Percentiles rank a stretch among this genome's conserved stretches.
phyloP scores from a whole-genome alignment of 2,329 filamentous ascomycete genomes.

The Epicoccum sorghinum region DNA sequence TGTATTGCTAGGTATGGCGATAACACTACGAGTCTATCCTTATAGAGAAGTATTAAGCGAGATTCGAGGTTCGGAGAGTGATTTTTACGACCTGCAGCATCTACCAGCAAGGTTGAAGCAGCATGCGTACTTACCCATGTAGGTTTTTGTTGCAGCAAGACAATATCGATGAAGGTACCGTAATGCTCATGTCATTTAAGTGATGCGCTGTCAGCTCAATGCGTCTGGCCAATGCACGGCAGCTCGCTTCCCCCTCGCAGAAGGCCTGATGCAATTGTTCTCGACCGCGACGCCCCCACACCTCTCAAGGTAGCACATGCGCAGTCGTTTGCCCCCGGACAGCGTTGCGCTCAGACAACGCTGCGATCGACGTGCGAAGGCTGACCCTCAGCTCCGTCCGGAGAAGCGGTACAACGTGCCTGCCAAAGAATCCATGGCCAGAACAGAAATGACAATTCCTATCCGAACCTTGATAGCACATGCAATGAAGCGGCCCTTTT shows the following conservation, averaged over 20 bases:
- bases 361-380: constrained; percentile 1
- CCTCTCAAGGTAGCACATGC: background rate
- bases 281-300: constrained; percentile 7
- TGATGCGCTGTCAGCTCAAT: background rate
- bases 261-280: background rate
- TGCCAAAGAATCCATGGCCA: background rate
- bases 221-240: background rate
- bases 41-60: too few relatives aligned
- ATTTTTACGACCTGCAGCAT: too few relatives aligned
- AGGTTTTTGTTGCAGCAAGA: background rate
- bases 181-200: background rate
- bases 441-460: background rate
- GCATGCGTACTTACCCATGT: too few relatives aligned
- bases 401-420: background rate
- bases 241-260: constrained; percentile 8
- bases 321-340: background rate
- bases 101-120: too few relatives aligned
- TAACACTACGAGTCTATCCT: too few relatives aligned
- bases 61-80: too few relatives aligned
- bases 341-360: constrained; percentile 3
- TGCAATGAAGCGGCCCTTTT: constrained; percentile 3
- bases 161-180: background rate
- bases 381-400: constrained; percentile 1
- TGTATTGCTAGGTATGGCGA: too few relatives aligned
- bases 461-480: constrained; percentile 2